Percentiles rank a stretch among this genome's conserved stretches.
Evolutionary conservation across 441 rosid species (phyloP).

Genomic region (Euphorbia schlechtendalii): DNA sequence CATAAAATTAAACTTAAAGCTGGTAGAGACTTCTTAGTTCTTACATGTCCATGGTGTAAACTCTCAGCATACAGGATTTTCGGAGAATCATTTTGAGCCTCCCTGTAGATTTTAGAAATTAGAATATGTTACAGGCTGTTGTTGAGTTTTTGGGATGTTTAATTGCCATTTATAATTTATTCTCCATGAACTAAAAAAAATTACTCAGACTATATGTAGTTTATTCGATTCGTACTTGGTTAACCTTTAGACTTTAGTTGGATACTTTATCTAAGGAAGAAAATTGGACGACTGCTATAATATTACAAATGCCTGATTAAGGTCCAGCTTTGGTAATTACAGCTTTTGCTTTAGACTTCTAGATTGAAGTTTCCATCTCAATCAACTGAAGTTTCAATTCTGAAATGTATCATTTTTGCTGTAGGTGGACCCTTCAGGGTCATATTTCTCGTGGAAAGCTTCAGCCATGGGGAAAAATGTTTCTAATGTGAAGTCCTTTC

Average conservation of each 20-base stretch:
- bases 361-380: background rate
- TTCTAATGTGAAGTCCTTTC: conserved; percentile 97
- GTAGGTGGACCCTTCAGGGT: conserved; percentile 98
- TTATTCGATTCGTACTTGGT: no score
- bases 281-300: background rate
- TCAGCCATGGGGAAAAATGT: no score
- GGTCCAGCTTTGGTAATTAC: background rate
- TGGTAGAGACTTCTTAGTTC: background rate
- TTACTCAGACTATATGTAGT: background rate
- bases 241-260: background rate
- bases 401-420: conserved; percentile 1
- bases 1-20: background rate
- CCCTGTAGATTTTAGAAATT: background rate
- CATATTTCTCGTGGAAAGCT: conserved; percentile 99
- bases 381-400: background rate
- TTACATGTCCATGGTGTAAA: background rate
- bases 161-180: background rate
- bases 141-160: background rate
- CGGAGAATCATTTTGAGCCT: conserved; percentile 2
- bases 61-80: background rate
- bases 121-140: background rate
- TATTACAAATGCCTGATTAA: no score
- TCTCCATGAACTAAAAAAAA: background rate
- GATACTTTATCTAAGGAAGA: background rate
- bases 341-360: background rate